These are phyloP conservation scores for Wickerhamiella galacta DNA, from an alignment of 805 yeast genomes.

Conservation along the genomic window DNA sequence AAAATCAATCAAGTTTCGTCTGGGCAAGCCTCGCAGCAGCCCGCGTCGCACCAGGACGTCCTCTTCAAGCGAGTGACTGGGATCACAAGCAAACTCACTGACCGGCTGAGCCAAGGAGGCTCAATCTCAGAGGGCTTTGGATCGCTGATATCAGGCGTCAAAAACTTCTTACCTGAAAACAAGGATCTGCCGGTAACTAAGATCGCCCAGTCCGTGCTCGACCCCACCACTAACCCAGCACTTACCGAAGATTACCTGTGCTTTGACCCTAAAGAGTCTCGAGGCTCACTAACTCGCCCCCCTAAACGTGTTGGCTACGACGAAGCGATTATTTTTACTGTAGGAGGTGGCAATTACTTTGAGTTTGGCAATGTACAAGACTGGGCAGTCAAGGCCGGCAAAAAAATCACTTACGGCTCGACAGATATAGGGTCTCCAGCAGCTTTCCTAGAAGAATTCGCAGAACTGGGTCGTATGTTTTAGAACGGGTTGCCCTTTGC, in stretches of 20 bases:
- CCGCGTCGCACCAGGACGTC: constrained; percentile 19
- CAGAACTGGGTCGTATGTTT: constrained; percentile 17
- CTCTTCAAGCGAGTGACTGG: constrained; percentile 42
- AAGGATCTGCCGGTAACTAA: constrained; percentile 78
- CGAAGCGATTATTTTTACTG: constrained; percentile 76
- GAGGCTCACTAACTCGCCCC: constrained; percentile 81
- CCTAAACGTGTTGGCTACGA: constrained; percentile 71
- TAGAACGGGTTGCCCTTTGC: too few species aligned
- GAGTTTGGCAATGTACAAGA: constrained; percentile 91
- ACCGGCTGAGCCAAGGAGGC: constrained; percentile 69
- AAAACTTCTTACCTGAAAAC: constrained; percentile 73
- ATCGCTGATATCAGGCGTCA: constrained; percentile 71
- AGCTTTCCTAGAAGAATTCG: constrained; percentile 19
- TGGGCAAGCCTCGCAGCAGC: constrained; percentile 10
- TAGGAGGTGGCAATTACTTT: constrained; percentile 91
- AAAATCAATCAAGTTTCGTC: constrained; percentile 27
- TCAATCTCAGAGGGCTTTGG: constrained; percentile 79
- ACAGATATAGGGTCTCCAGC: constrained; percentile 32
- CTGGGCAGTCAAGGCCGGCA: constrained; percentile 42
- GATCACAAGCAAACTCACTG: constrained; percentile 50
- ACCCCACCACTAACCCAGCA: constrained; percentile 39
- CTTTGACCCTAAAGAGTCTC: constrained; percentile 69
- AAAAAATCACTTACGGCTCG: constrained; percentile 69
- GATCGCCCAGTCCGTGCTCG: constrained; percentile 82
- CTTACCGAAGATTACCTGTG: constrained; percentile 62